Evolutionary conservation across 2,329 filamentous ascomycete species (phyloP).

Genomic region (Hymenoscyphus fructigenus): DNA sequence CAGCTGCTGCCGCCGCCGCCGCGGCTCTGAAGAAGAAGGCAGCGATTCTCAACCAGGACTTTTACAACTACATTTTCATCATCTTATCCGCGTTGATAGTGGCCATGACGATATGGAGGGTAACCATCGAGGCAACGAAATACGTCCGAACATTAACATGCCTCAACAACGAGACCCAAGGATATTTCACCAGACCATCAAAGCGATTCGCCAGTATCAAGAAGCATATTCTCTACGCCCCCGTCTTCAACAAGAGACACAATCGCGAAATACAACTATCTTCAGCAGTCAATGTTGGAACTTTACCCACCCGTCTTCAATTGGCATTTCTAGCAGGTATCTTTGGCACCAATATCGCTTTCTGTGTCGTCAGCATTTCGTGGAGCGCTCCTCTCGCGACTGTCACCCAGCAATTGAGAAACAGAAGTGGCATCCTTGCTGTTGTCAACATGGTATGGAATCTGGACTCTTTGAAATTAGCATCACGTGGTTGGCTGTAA

Average conservation of each 20-base stretch:
- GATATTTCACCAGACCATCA: slow-evolving; percentile 68
- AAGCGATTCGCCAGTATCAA: slow-evolving; percentile 59
- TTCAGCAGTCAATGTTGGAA: slow-evolving; percentile 68
- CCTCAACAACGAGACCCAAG: slow-evolving; percentile 75
- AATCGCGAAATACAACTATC: slow-evolving; percentile 72
- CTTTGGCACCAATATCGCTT: slow-evolving; percentile 71
- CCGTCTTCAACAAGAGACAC: slow-evolving; percentile 71
- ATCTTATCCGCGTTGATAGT: slow-evolving; percentile 63
- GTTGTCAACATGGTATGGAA: slow-evolving; percentile 70
- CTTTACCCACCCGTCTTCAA: slow-evolving; percentile 77
- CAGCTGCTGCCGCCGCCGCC: slow-evolving; percentile 18
- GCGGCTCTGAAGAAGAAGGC: slow-evolving; percentile 25
- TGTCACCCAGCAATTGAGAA: slow-evolving; percentile 55
- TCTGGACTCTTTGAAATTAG: not conserved
- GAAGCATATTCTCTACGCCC: slow-evolving; percentile 67
- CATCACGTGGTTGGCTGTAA: slow-evolving; percentile 16
- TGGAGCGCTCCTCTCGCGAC: slow-evolving; percentile 49
- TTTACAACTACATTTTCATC: slow-evolving; percentile 61
- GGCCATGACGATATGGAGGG: slow-evolving; percentile 66
- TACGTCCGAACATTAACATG: slow-evolving; percentile 74
- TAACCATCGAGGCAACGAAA: slow-evolving; percentile 57
- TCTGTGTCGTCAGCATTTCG: slow-evolving; percentile 68
- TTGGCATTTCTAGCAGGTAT: slow-evolving; percentile 67
- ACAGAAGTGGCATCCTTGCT: slow-evolving; percentile 68
- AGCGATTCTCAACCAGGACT: slow-evolving; percentile 46